A percentile compares a stretch with the other conserved stretches of the same genome.
Conservation (phyloP, 2,329 filamentous ascomycete species). For the Endothia cerciana region DNA sequence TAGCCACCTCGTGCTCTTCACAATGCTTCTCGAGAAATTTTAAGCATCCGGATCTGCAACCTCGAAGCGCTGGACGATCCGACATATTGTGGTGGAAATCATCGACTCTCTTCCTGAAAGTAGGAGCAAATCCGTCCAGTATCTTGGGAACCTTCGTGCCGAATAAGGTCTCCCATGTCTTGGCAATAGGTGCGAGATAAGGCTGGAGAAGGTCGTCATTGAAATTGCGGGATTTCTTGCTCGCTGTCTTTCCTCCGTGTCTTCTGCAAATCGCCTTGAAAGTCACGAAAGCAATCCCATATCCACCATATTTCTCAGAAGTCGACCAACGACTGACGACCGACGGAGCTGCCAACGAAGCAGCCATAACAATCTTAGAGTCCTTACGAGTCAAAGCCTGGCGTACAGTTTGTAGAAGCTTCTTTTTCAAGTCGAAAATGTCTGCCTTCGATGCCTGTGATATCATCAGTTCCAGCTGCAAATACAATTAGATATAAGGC, state of each 20-base stretch:
- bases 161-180: constrained; percentile 15
- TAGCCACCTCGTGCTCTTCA: neutral
- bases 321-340: neutral
- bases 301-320: neutral
- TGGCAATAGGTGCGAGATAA: constrained; percentile 12
- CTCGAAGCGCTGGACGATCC: constrained; percentile 9
- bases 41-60: neutral
- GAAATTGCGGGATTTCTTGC: constrained; percentile 16
- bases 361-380: neutral
- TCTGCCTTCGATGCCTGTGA: neutral
- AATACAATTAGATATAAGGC: neutral
- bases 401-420: neutral
- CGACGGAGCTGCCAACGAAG: neutral
- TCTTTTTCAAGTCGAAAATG: neutral
- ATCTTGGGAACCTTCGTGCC: neutral
- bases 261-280: constrained; percentile 16
- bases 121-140: neutral
- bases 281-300: neutral
- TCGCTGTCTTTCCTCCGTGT: neutral
- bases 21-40: constrained; percentile 1
- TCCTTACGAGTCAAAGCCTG: neutral
- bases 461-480: neutral
- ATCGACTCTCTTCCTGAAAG: neutral
- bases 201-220: constrained; percentile 24
- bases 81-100: constrained; percentile 15